Percentiles rank a stretch among this genome's conserved stretches.
phyloP scores from a whole-genome alignment of 2,329 filamentous ascomycete genomes.

The Clonostachys solani region DNA sequence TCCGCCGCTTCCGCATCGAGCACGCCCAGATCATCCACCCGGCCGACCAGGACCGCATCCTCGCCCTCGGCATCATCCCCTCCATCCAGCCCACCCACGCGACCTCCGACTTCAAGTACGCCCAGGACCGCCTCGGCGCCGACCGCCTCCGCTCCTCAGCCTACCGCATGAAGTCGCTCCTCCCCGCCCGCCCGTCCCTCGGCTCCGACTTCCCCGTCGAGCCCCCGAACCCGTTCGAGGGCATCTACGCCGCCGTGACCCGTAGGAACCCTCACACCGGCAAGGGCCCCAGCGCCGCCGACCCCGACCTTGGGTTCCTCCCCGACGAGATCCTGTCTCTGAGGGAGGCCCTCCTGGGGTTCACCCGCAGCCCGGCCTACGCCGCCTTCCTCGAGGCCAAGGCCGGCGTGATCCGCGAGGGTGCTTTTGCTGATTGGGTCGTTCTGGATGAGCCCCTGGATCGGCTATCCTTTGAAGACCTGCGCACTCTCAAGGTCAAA shows the following conservation, averaged over 20 bases:
- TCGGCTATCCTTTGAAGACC: constrained; percentile 39
- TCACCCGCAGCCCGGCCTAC: constrained; percentile 55
- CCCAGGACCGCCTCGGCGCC: constrained; percentile 52
- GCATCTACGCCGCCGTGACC: constrained; percentile 64
- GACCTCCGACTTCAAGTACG: constrained; percentile 68
- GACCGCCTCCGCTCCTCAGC: constrained; percentile 50
- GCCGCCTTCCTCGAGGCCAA: constrained; percentile 55
- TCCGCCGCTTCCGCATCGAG: constrained; percentile 61
- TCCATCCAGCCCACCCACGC: constrained; percentile 71
- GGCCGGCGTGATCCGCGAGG: constrained; percentile 54
- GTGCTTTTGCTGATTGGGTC: constrained; percentile 65
- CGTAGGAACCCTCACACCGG: constrained; percentile 55
- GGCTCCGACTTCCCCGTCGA: constrained; percentile 72
- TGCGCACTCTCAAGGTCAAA: constrained; percentile 50
- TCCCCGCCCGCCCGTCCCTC: constrained; percentile 49
- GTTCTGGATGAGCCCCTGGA: constrained; percentile 59
- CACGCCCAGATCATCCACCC: constrained; percentile 69
- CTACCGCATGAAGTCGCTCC: constrained; percentile 62
- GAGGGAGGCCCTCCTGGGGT: constrained; percentile 57
- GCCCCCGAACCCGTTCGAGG: constrained; percentile 62
- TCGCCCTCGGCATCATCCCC: constrained; percentile 56
- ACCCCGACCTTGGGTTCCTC: constrained; percentile 47
- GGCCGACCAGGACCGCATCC: constrained; percentile 57
- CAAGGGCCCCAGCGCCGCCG: constrained; percentile 37
- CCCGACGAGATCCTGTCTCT: constrained; percentile 52